Base-by-base conservation (phyloP, 2,329 filamentous ascomycete species). In the Colletotrichum lentis region DNA sequence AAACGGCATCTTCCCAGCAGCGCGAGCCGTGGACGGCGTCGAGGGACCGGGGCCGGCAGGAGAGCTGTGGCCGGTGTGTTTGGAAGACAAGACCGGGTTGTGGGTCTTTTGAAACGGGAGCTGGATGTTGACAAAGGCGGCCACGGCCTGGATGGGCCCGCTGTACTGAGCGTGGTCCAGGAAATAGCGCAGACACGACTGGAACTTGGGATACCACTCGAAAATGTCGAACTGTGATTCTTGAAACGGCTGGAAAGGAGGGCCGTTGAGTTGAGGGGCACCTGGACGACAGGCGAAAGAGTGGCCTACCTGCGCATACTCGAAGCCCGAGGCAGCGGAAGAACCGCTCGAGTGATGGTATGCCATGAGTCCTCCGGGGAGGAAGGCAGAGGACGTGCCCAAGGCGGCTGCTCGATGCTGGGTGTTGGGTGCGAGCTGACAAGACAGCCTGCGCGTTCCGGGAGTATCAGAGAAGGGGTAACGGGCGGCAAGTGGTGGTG, bases 171-270 rank as follows among this genome's bases (percentile, higher is more conserved):
- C 93, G 75, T 95, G 90, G 74, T 97, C 93, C 74, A 98, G 83
- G 76, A 98, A 99, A 81, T 95, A 97, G 65, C 88, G 88, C 72
- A 95, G 89, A 80, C 96, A 99, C 72, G 89, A 94, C 79, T 96
- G 91, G 78, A 96, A 97, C 68, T 91, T 91, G 11, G 93, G 92
- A 77, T 97, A 92, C 96, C 96, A 98, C 69, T 94, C 91, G 77
- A 97, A 91, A 71, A 97, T 91, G 78, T 95, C 91, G 79, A 94
- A 90, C 55, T 84, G 80, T 60, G 77, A 75, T 69, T 83, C 80
- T 69, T 81, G 77, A 69, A 84, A 83, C 7, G 81, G 80, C 83
- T 85, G 74, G 43, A 59, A 56, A 24, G 55, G 54, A 65, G 66
- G 65, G 31, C 39, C 60, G 59, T 67, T 68, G 59, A 64, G 59